Base-by-base conservation (phyloP, 768 basidiomycete species). In the Amanita phalloides region DNA sequence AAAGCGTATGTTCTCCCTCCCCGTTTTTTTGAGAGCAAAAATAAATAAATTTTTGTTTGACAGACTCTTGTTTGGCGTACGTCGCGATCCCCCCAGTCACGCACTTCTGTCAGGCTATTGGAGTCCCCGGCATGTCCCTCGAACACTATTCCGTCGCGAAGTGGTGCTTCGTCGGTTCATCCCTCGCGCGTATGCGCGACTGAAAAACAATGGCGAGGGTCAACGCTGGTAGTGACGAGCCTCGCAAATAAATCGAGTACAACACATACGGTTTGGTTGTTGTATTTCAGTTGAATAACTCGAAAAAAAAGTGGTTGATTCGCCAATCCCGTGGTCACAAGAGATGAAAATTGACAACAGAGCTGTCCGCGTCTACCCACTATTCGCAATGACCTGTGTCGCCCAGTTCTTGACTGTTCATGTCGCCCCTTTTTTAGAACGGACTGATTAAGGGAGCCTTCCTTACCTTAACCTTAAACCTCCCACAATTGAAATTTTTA, bases 101-200 rank as follows among this genome's bases (percentile, higher is more conserved):
- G 80, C 4, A 56, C 84, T 1, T 70, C 79, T 1, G 55, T 64
- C 5, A 67, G 76, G 13, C 61, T 79, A 1, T 71, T 91, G 13
- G 65, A 73, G 4, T 81, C 86, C 0, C 93, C 93, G 3, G 82
- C 81, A 5, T 87, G 82, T 62, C n/a, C n/a, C 68, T 96, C 14
- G 65, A 77, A 37, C 75, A 84, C 51, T 96, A 90, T 60, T 81
- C 84, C 4, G 75, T 99, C 71, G 86, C 39, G 96, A 98, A 63
- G 87, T 97, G 2, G 77, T 83, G 1, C 63, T 95, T 1, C 75
- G 90, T 26, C 73, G 94, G 36, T 97, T 94, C 63, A 80, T 95
- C 37, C 93, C 94, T 1, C n/a, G 89, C 93, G 0, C 74, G 94
- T 11, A 92, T 94, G 91, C 80, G 94, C 23, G 90, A 92, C 67